Evolutionary conservation across 2,329 filamentous ascomycete genomes (phyloP).

Genomic region (Camillea tinctor): DNA sequence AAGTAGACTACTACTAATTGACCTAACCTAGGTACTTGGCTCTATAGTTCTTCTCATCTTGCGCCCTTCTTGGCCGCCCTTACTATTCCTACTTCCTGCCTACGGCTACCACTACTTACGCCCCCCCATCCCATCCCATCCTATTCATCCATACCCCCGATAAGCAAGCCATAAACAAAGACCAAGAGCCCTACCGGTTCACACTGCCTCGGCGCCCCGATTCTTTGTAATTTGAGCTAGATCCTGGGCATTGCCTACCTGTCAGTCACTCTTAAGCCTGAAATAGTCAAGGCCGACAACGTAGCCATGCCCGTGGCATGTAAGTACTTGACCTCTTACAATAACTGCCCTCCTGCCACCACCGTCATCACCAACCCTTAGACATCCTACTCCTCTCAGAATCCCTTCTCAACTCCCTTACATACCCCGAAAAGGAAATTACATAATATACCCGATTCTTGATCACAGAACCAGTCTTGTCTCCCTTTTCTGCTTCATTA

Average conservation of each 20-base stretch:
- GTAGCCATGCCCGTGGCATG: not conserved
- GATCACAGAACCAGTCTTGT: not conserved
- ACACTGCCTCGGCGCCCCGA: not conserved
- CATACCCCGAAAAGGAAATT: not conserved
- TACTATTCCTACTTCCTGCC: not conserved
- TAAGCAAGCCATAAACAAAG: not conserved
- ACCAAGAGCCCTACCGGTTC: not conserved
- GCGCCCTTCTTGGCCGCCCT: not conserved
- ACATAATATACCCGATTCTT: not conserved
- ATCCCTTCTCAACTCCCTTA: not conserved
- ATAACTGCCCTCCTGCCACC: not conserved
- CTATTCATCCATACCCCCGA: too few species aligned
- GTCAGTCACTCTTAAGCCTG: not conserved
- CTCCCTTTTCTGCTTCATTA: not conserved
- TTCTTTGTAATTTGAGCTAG: not conserved
- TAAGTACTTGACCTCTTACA: not conserved
- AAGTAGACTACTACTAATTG: not conserved
- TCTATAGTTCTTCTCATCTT: not conserved
- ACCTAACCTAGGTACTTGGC: not conserved
- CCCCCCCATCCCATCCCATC: not conserved
- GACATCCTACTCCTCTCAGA: not conserved
- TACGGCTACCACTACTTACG: not conserved
- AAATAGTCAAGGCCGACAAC: not conserved
- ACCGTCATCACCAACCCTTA: not conserved
- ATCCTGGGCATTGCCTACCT: too few species aligned